Evolutionary conservation across 2,329 filamentous ascomycete species (phyloP).

Genomic region (Lachnellula suecica): DNA sequence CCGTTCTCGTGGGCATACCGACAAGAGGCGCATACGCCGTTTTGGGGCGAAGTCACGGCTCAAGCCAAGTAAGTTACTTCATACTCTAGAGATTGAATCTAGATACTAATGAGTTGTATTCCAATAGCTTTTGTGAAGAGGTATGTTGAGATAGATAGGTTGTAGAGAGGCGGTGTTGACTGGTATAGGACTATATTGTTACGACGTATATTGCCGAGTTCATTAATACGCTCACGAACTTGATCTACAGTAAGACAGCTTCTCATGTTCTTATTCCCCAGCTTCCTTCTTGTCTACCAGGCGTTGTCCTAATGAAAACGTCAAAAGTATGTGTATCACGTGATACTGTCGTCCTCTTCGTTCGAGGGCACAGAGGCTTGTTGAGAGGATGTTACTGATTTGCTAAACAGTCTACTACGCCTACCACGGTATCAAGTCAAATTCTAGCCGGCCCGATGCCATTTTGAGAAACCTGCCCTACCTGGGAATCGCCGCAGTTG

Average conservation of each 20-base stretch:
- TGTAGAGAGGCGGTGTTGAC: slow-evolving; percentile 1
- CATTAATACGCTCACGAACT: slow-evolving; percentile 51
- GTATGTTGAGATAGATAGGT: slow-evolving; percentile 16
- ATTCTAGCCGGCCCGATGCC: slow-evolving; percentile 28
- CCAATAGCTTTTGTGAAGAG: slow-evolving; percentile 32
- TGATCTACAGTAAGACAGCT: slow-evolving; percentile 51
- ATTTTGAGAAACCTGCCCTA: slow-evolving; percentile 37
- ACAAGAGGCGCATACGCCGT: slow-evolving; percentile 22
- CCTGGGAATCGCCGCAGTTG: slow-evolving; percentile 42
- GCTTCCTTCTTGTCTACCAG: not conserved
- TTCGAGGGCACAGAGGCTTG: not conserved
- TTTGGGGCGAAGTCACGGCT: slow-evolving; percentile 27
- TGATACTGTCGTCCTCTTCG: not conserved
- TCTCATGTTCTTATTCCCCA: slow-evolving; percentile 18
- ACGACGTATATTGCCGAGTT: slow-evolving; percentile 53
- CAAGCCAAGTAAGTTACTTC: slow-evolving; percentile 26
- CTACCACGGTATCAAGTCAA: slow-evolving; percentile 29
- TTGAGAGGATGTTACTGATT: not conserved
- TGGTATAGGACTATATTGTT: slow-evolving; percentile 49
- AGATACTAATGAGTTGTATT: not conserved
- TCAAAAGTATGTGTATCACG: slow-evolving; percentile 19
- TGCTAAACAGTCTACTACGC: slow-evolving; percentile 28
- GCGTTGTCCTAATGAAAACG: too few relatives aligned
- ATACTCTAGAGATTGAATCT: not conserved
- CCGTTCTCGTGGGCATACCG: slow-evolving; percentile 25